A percentile compares a stretch with the other conserved stretches of the same genome.
phyloP scores from a whole-genome alignment of 2,329 filamentous ascomycete species.

The Orbilia brochopaga region DNA sequence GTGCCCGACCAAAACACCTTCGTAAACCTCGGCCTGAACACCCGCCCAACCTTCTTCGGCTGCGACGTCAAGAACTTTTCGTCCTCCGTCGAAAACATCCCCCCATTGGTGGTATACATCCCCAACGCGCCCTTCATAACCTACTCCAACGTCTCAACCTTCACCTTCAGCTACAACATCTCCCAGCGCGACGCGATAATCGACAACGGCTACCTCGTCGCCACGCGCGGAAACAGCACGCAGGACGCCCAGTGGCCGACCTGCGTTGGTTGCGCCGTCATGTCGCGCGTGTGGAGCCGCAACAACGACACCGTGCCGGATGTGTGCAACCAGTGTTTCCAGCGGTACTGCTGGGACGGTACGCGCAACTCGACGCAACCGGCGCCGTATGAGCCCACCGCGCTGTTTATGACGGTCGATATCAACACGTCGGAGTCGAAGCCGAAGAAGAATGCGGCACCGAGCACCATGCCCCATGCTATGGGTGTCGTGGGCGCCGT shows the following conservation, averaged over 20 bases:
- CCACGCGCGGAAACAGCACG: constrained; percentile 81
- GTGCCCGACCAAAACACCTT: constrained; percentile 79
- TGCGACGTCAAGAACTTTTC: constrained; percentile 72
- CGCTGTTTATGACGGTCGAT: constrained; percentile 17
- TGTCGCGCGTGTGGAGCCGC: constrained; percentile 75
- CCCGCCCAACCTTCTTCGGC: constrained; percentile 78
- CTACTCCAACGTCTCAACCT: constrained; percentile 80
- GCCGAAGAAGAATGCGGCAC: not conserved
- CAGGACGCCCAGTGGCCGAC: constrained; percentile 75
- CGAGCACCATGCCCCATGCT: too few relatives aligned
- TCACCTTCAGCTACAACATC: constrained; percentile 69
- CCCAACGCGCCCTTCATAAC: constrained; percentile 82
- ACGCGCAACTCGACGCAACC: constrained; percentile 61
- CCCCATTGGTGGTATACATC: constrained; percentile 81
- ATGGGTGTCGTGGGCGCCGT: too few relatives aligned
- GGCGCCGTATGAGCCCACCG: constrained; percentile 60
- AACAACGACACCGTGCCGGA: constrained; percentile 70
- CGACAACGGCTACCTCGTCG: constrained; percentile 81
- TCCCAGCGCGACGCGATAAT: constrained; percentile 78
- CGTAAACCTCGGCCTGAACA: constrained; percentile 76
- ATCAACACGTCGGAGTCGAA: not conserved
- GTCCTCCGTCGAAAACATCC: constrained; percentile 54
- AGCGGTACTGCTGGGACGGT: constrained; percentile 92
- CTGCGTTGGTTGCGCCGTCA: constrained; percentile 86
- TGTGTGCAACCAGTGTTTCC: constrained; percentile 77